phyloP scores from a whole-genome alignment of 306 rosid genomes.

The Castanea sativa region DNA sequence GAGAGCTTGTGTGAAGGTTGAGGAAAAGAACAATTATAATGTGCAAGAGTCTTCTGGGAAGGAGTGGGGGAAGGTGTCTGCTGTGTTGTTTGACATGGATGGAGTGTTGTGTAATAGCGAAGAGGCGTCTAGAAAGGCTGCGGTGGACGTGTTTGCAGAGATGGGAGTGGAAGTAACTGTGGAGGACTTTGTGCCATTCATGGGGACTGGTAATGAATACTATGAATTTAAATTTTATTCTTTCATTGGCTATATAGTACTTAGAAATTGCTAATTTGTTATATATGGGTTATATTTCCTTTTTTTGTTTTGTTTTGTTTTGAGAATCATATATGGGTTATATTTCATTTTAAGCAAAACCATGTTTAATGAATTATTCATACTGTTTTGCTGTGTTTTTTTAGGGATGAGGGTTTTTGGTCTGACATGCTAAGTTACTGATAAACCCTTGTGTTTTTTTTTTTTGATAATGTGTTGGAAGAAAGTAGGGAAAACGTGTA shows the following conservation, averaged over 20 bases:
- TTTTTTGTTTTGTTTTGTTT: no score
- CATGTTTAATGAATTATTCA: background rate
- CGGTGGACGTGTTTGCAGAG: conserved; percentile 78
- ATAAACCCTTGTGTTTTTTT: background rate
- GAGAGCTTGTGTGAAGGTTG: conserved; percentile 61
- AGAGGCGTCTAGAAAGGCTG: conserved; percentile 80
- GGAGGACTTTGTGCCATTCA: conserved; percentile 87
- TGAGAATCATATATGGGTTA: background rate
- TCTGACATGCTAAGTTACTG: background rate
- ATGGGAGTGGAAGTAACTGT: conserved; percentile 79
- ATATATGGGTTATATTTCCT: background rate
- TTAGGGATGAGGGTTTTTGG: background rate
- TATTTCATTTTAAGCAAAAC: background rate
- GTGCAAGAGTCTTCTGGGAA: conserved; percentile 30
- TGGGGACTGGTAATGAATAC: conserved; percentile 76
- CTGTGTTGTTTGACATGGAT: conserved; percentile 94
- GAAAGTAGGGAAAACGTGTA: background rate
- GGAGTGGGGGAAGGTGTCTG: conserved; percentile 86
- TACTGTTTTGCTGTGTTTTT: background rate
- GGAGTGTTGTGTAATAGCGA: conserved; percentile 95
- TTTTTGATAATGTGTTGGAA: background rate
- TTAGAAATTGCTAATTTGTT: background rate
- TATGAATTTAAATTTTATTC: background rate
- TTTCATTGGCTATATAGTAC: background rate
- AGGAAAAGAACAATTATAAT: conserved; percentile 38